Base-by-base conservation (phyloP, 2,329 filamentous ascomycete genomes). In the Acrocalymma vagum region DNA sequence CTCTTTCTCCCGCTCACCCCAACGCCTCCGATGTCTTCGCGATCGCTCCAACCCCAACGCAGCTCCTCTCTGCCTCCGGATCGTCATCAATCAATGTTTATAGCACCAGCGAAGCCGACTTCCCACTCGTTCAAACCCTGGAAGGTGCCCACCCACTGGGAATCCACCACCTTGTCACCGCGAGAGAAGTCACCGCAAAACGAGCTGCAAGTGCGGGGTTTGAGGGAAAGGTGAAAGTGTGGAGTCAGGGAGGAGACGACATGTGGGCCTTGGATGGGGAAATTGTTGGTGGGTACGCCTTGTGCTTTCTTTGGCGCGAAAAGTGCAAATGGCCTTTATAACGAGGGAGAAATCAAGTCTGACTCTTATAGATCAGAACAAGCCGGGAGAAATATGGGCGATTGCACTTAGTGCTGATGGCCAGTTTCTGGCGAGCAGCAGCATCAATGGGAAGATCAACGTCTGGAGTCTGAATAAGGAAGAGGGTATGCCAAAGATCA, bases 161-260 rank as follows among this genome's bases (percentile, higher is more conserved):
- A 54, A 94, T 90, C 64, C 94, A 99, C 72, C 94, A 99, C 72
- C 76, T 97, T 33, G 85, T 84, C 48, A 86, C 87, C 66, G 75
- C 84, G 70, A 77, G 72, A 26, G 80, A 87, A 54, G 91, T 90
- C 28, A 82, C 78, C 24, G 37, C 58, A 17, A 49, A 51, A 24
- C 78, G 84, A 38, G 89, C 89, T 11, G 90, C 88, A 4, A 95
- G 86, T 45, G 88, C 86, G 10, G 95, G 94, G 0, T 99, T 99
- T 62, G 90, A 85, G 13, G 93, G 95, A 26, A 89, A 94, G 55
- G 78, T 95, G 38, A 93, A 89, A 71, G 77, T 95, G 55, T 99
- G 94, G 94, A 74, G 73, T 24, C 75, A 83, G 42, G 72, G 78
- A 15, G 72, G 74, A 11, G 60, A 62, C 16, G 82, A 76, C 1